Conservation (phyloP, 2,329 filamentous ascomycete species). For the Ustulina deusta region DNA sequence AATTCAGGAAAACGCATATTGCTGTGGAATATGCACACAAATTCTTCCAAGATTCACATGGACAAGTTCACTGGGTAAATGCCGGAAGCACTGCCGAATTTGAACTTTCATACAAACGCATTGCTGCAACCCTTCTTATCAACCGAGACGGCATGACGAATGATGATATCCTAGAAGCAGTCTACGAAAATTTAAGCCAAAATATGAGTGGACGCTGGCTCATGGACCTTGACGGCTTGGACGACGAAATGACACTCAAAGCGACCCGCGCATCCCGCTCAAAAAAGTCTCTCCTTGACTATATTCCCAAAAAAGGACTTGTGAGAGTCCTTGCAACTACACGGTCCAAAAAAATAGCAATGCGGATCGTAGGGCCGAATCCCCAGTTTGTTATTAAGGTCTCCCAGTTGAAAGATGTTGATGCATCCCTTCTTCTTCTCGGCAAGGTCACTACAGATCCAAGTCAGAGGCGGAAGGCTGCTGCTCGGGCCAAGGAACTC, state of each 20-base stretch:
- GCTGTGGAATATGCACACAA: slow-evolving; percentile 10
- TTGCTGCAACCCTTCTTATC: slow-evolving; percentile 1
- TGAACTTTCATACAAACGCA: slow-evolving; percentile 11
- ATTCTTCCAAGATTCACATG: background rate
- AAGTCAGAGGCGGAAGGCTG: background rate
- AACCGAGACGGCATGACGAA: background rate
- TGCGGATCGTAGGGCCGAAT: background rate
- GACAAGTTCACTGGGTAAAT: slow-evolving; percentile 4
- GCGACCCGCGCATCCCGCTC: background rate
- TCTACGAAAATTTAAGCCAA: slow-evolving; percentile 6
- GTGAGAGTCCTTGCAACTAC: slow-evolving; percentile 9
- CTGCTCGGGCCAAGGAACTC: slow-evolving; percentile 3
- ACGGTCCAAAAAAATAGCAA: slow-evolving; percentile 2
- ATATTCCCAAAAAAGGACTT: slow-evolving; percentile 8
- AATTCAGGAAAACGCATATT: slow-evolving; percentile 13
- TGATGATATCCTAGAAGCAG: background rate
- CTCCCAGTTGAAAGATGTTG: background rate
- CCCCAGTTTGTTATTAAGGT: background rate
- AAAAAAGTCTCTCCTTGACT: slow-evolving; percentile 11
- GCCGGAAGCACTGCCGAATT: slow-evolving; percentile 13
- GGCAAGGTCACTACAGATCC: slow-evolving; percentile 3
- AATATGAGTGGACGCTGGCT: slow-evolving; percentile 13
- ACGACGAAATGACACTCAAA: background rate
- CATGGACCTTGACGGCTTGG: slow-evolving; percentile 7
- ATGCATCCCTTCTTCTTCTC: slow-evolving; percentile 9